phyloP scores from a whole-genome alignment of 1,139 yeast genomes.

The Meyerozyma guilliermondii region DNA sequence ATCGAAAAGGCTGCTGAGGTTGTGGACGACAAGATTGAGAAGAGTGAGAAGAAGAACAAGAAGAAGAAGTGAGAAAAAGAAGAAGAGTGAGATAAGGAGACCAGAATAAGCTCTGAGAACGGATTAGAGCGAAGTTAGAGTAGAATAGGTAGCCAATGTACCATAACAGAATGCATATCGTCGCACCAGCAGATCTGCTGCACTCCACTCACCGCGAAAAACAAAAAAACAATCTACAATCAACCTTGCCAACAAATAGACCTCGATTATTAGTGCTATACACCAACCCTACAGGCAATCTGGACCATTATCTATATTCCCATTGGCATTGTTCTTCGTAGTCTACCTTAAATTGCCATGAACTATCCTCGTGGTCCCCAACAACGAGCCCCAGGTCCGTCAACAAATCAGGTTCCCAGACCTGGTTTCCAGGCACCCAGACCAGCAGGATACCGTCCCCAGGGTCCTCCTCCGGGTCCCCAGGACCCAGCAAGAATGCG shows the following conservation, averaged over 20 bases:
- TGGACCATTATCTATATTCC: too few species aligned
- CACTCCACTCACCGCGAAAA: not conserved
- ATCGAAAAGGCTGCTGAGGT: conserved; percentile 9
- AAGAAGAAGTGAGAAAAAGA: not conserved
- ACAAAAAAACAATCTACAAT: not conserved
- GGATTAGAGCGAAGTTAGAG: not conserved
- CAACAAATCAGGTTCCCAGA: not conserved
- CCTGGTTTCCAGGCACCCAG: not conserved
- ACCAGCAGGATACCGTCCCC: not conserved
- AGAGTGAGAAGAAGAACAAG: conserved; percentile 2
- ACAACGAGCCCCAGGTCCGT: not conserved
- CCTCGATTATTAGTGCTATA: too few species aligned
- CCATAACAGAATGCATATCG: too few species aligned
- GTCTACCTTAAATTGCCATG: not conserved
- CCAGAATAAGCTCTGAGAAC: not conserved
- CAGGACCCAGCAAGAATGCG: conserved; percentile 11
- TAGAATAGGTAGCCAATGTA: not conserved
- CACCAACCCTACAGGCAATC: too few species aligned
- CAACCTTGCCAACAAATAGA: too few species aligned
- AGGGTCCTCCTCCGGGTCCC: not conserved
- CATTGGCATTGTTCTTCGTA: too few species aligned
- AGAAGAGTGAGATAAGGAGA: not conserved
- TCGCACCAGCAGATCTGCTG: too few species aligned
- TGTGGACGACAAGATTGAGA: conserved; percentile 4
- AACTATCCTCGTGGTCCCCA: conserved; percentile 1